phyloP scores from a whole-genome alignment of 768 basidiomycete species.

The Butyriboletus loyo region DNA sequence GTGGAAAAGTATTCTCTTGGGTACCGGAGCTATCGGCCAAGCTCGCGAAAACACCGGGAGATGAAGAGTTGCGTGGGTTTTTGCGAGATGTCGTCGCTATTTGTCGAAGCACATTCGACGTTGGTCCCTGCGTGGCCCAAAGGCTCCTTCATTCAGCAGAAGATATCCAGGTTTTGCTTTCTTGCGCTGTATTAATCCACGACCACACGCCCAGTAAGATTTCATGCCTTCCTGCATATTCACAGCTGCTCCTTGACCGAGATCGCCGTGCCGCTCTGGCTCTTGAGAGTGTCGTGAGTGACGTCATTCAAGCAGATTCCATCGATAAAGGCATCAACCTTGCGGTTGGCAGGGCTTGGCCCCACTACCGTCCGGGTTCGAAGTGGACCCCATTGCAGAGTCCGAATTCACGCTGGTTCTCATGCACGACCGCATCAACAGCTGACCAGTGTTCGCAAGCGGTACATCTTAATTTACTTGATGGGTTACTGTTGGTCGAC shows the following conservation, averaged over 20 bases:
- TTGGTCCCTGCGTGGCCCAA: slow-evolving; percentile 8
- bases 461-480: slow-evolving; percentile 22
- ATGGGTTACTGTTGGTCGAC: slow-evolving; percentile 28
- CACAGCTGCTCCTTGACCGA: slow-evolving; percentile 25
- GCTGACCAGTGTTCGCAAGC: slow-evolving; percentile 14
- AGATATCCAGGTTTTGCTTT: slow-evolving; percentile 24
- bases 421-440: slow-evolving; percentile 12
- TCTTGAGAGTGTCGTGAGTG: slow-evolving; percentile 15
- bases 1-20: slow-evolving; percentile 37
- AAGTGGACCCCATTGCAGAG: slow-evolving; percentile 14
- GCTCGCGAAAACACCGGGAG: slow-evolving; percentile 11
- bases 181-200: slow-evolving; percentile 27
- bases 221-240: slow-evolving; percentile 5
- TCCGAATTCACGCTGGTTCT: slow-evolving; percentile 24
- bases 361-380: slow-evolving; percentile 22
- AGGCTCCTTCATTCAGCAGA: slow-evolving; percentile 14
- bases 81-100: slow-evolving; percentile 37
- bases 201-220: slow-evolving; percentile 20
- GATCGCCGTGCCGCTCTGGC: slow-evolving; percentile 30
- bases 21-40: slow-evolving; percentile 30
- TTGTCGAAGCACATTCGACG: slow-evolving; percentile 36
- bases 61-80: slow-evolving; percentile 18
- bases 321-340: slow-evolving; percentile 14
- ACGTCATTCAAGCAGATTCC: background rate
- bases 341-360: slow-evolving; percentile 22